phyloP scores from a whole-genome alignment of 805 yeast genomes.

The Ogataea pignaliae region DNA sequence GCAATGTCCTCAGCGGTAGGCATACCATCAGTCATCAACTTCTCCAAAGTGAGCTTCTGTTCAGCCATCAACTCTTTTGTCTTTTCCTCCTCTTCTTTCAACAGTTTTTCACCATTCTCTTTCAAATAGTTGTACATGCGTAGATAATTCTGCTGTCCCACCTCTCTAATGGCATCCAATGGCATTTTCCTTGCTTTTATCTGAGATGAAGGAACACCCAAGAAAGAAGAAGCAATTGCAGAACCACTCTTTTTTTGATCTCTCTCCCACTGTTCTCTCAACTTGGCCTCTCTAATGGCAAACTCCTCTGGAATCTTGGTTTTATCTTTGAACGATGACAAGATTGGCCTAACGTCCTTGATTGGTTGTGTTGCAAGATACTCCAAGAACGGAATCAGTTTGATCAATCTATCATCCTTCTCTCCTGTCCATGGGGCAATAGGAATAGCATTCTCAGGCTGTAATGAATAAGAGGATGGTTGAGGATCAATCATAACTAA shows the following conservation, averaged over 20 bases:
- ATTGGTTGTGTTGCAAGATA: constrained; percentile 82
- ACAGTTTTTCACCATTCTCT: constrained; percentile 58
- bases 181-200: constrained; percentile 63
- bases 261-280: constrained; percentile 66
- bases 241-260: constrained; percentile 37
- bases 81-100: constrained; percentile 80
- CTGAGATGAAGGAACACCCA: constrained; percentile 47
- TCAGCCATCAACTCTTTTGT: constrained; percentile 78
- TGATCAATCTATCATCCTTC: constrained; percentile 73
- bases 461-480: constrained; percentile 66
- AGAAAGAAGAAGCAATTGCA: constrained; percentile 42
- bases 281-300: constrained; percentile 65
- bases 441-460: constrained; percentile 92
- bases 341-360: constrained; percentile 85
- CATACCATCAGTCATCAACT: constrained; percentile 77
- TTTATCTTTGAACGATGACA: constrained; percentile 67
- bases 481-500: constrained; percentile 77
- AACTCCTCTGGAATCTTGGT: constrained; percentile 73
- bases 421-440: constrained; percentile 83
- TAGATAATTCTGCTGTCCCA: constrained; percentile 85
- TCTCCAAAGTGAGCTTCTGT: constrained; percentile 80
- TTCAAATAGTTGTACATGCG: constrained; percentile 62
- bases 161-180: constrained; percentile 82
- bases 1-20: constrained; percentile 67
- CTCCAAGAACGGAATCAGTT: constrained; percentile 88